Evolutionary conservation across 129 eudicot genomes (phyloP).

Genomic region (Glebionis coronaria): DNA sequence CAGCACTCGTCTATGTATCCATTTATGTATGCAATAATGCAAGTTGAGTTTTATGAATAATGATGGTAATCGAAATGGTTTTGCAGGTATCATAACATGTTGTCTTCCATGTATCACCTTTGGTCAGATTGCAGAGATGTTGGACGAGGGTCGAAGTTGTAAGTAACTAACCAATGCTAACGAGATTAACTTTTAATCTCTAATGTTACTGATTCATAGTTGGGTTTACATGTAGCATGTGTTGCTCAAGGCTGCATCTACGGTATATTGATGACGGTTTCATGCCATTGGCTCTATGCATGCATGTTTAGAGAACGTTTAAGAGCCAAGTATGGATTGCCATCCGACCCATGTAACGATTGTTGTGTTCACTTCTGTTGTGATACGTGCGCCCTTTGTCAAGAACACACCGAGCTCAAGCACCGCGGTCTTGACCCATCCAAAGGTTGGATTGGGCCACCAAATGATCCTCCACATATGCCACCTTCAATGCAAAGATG

Average conservation of each 20-base stretch:
- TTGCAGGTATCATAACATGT: conserved; percentile 47
- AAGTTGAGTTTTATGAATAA: neutral
- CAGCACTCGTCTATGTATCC: too few relatives aligned
- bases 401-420: conserved; percentile 45
- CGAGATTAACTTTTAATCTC: too few relatives aligned
- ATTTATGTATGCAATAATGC: too few relatives aligned
- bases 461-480: too few relatives aligned
- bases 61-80: neutral
- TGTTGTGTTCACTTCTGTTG: conserved; percentile 35
- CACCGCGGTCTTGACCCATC: conserved; percentile 36
- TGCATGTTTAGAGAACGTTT: conserved; percentile 37
- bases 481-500: too few relatives aligned
- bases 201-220: neutral
- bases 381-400: conserved; percentile 30
- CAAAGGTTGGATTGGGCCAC: conserved; percentile 16
- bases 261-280: conserved; percentile 20
- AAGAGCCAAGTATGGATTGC: conserved; percentile 30
- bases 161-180: conserved; percentile 20
- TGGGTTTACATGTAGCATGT: conserved; percentile 31
- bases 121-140: conserved; percentile 45
- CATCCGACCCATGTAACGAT: conserved; percentile 38
- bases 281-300: conserved; percentile 40
- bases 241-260: conserved; percentile 32
- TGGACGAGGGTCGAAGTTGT: conserved; percentile 46
- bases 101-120: conserved; percentile 55